Conservation (phyloP, 805 yeast genomes). For the Candida vartiovaarae region DNA sequence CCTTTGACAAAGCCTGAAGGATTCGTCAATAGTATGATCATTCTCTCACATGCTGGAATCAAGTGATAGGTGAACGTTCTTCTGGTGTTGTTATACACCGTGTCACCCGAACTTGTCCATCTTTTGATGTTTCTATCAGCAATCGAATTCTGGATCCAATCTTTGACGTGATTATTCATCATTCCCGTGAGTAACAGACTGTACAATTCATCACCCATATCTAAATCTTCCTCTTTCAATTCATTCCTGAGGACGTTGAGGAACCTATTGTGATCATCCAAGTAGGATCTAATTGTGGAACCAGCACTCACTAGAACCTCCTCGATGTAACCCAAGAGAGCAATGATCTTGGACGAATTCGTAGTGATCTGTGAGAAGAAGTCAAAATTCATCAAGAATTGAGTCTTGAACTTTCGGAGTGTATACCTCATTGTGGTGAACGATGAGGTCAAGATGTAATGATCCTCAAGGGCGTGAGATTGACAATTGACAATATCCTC, state of each 20-base stretch:
- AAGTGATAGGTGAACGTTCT: conserved; percentile 41
- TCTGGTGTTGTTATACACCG: conserved; percentile 43
- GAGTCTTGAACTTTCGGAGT: conserved; percentile 11
- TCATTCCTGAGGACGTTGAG: conserved; percentile 32
- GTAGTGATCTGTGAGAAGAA: conserved; percentile 13
- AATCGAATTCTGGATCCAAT: conserved; percentile 57
- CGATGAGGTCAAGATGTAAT: conserved; percentile 18
- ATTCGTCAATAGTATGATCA: conserved; percentile 39
- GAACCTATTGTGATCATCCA: conserved; percentile 31
- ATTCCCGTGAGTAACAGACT: conserved; percentile 48
- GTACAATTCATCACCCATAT: conserved; percentile 34
- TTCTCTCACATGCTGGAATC: conserved; percentile 49
- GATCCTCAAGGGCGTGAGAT: conserved; percentile 6
- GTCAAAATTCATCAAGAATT: conserved; percentile 6
- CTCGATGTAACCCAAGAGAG: conserved; percentile 26
- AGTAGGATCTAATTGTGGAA: conserved; percentile 28
- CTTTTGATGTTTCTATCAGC: conserved; percentile 60
- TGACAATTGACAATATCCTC: conserved; percentile 14
- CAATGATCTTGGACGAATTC: conserved; percentile 17
- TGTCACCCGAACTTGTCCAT: conserved; percentile 44
- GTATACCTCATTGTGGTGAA: conserved; percentile 16
- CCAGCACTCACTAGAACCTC: conserved; percentile 25
- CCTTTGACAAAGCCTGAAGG: conserved; percentile 33
- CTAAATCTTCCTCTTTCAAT: conserved; percentile 18
- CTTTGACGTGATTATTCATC: conserved; percentile 40